These are phyloP conservation scores for Moricandia moricandioides DNA, from an alignment of 345 rosid species.

Conservation along the genomic window DNA sequence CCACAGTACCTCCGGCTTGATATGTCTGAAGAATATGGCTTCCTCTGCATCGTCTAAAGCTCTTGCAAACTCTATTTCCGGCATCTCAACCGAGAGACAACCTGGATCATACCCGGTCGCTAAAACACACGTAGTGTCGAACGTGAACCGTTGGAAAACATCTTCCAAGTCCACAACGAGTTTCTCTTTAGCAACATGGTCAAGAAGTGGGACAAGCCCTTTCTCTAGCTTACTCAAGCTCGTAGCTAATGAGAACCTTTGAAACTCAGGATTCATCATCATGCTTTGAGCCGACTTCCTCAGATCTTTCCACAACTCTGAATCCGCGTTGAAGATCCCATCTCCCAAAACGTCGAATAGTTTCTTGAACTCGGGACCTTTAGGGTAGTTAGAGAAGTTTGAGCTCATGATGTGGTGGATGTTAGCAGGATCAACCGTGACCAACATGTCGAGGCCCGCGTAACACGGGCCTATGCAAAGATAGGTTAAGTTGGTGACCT, in stretches of 20 bases:
- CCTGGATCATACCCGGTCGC: constrained; percentile 53
- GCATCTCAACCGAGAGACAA: constrained; percentile 41
- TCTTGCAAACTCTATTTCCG: constrained; percentile 28
- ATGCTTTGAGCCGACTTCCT: constrained; percentile 36
- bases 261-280: constrained; percentile 28
- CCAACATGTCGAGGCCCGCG: constrained; percentile 23
- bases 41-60: constrained; percentile 45
- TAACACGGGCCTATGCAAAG: constrained; percentile 29
- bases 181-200: constrained; percentile 29
- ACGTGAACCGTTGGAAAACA: constrained; percentile 44
- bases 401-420: constrained; percentile 40
- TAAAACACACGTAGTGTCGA: constrained; percentile 46
- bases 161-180: constrained; percentile 40
- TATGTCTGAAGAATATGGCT: constrained; percentile 29
- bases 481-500: constrained; percentile 27
- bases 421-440: constrained; percentile 40
- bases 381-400: constrained; percentile 36
- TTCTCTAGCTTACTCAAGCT: constrained; percentile 20
- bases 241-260: constrained; percentile 30
- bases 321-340: constrained; percentile 45
- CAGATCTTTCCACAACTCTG: constrained; percentile 37
- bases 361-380: constrained; percentile 41
- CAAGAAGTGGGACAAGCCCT: constrained; percentile 40
- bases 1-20: constrained; percentile 40
- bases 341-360: constrained; percentile 41